phyloP scores from a whole-genome alignment of 2,329 filamentous ascomycete genomes.

The Tolypocladium guangdongense region DNA sequence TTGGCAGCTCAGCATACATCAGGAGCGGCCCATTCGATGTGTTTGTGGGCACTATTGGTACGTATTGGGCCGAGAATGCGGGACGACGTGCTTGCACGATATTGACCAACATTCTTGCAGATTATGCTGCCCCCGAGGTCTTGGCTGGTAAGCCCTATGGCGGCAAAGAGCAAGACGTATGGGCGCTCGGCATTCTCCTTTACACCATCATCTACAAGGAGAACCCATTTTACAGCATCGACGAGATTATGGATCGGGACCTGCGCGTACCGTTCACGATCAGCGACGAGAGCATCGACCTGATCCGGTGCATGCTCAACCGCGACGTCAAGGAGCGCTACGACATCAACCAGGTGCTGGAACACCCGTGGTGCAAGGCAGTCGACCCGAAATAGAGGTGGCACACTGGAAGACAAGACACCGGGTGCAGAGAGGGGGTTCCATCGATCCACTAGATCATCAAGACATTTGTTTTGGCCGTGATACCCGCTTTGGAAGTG shows the following conservation, averaged over 20 bases:
- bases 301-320: conserved; percentile 86
- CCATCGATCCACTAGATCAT: neutral
- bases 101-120: conserved; percentile 33
- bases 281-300: conserved; percentile 84
- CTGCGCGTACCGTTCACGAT: conserved; percentile 80
- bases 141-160: conserved; percentile 84
- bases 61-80: conserved; percentile 17
- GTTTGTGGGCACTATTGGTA: conserved; percentile 97
- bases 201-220: conserved; percentile 99
- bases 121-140: conserved; percentile 98
- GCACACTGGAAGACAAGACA: neutral
- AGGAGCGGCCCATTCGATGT: conserved; percentile 98
- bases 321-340: conserved; percentile 74
- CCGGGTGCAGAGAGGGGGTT: neutral
- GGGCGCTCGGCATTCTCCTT: conserved; percentile 90
- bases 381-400: conserved; percentile 4
- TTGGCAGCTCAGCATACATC: conserved; percentile 95
- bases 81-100: conserved; percentile 21
- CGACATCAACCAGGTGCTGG: conserved; percentile 77
- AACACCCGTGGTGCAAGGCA: conserved; percentile 67
- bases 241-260: conserved; percentile 98
- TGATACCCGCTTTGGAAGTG: conserved; percentile 1
- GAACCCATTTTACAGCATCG: conserved; percentile 97
- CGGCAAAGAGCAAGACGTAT: conserved; percentile 96
- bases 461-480: neutral